Percentiles rank a stretch among this genome's conserved stretches.
phyloP scores from a whole-genome alignment of 129 eudicot genomes.

The Lactuca saligna region DNA sequence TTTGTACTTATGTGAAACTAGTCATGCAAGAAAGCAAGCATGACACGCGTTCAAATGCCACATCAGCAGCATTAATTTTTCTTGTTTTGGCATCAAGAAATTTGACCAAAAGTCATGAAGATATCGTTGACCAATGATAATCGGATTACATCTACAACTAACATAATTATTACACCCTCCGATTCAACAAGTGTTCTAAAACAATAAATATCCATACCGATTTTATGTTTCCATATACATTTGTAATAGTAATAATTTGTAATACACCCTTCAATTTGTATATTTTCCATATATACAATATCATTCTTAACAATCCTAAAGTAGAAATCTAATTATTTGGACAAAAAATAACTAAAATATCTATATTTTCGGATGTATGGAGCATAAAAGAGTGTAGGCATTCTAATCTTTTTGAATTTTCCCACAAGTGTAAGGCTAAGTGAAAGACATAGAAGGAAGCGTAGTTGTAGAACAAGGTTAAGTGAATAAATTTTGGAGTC shows the following conservation, averaged over 20 bases:
- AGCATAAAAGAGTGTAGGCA: constrained; percentile 1
- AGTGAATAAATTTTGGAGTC: neutral
- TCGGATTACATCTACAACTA: neutral
- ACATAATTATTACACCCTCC: neutral
- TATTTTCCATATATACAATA: neutral
- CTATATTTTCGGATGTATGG: neutral
- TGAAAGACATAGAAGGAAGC: neutral
- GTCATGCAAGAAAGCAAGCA: constrained; percentile 13
- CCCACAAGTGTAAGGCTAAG: neutral
- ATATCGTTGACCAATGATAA: neutral
- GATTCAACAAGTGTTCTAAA: neutral
- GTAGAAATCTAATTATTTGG: constrained; percentile 12
- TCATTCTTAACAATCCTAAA: constrained; percentile 13
- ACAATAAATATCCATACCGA: too few relatives aligned
- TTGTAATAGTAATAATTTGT: neutral
- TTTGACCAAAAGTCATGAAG: neutral
- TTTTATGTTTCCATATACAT: neutral
- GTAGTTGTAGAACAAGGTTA: neutral
- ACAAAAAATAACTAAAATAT: constrained; percentile 1
- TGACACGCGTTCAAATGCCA: constrained; percentile 16
- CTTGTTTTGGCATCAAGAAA: neutral
- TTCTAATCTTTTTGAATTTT: neutral
- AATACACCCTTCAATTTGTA: neutral
- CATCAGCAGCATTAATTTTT: neutral
- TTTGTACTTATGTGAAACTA: neutral